These are phyloP conservation scores for Malus orientalis DNA, from an alignment of 306 rosid genomes.

Conservation along the genomic window DNA sequence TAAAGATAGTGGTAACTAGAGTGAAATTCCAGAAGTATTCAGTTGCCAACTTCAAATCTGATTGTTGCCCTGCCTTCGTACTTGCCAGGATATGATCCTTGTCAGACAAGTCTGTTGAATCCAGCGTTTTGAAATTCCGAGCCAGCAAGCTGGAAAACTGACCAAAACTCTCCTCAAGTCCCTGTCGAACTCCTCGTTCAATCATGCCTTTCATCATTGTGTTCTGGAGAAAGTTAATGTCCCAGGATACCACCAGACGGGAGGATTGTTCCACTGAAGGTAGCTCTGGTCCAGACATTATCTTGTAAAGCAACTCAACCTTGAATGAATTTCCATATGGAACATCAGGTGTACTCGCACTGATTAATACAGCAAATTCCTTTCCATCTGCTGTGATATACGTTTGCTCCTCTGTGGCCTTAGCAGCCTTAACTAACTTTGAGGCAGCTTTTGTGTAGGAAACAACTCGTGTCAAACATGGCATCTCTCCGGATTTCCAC, in stretches of 20 bases:
- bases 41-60: constrained; percentile 52
- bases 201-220: constrained; percentile 82
- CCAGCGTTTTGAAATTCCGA: constrained; percentile 35
- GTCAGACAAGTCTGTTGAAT: constrained; percentile 28
- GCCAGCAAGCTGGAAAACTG: constrained; percentile 45
- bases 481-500: constrained; percentile 49
- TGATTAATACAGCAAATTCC: constrained; percentile 48
- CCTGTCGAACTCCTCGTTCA: constrained; percentile 64
- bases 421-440: constrained; percentile 54
- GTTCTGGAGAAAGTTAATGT: constrained; percentile 52
- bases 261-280: constrained; percentile 52
- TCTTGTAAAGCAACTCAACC: constrained; percentile 76
- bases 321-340: constrained; percentile 68
- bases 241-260: constrained; percentile 65
- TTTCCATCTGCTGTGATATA: constrained; percentile 50
- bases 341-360: constrained; percentile 74
- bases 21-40: constrained; percentile 63
- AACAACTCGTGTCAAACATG: constrained; percentile 52
- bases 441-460: constrained; percentile 59
- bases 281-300: constrained; percentile 49
- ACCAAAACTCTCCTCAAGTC: constrained; percentile 62
- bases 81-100: constrained; percentile 47
- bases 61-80: constrained; percentile 41
- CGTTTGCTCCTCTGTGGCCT: constrained; percentile 74
- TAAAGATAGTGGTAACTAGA: constrained; percentile 39